Base-by-base conservation (phyloP, 1,284 basidiomycete genomes). In the Hypsizygus ulmarius region DNA sequence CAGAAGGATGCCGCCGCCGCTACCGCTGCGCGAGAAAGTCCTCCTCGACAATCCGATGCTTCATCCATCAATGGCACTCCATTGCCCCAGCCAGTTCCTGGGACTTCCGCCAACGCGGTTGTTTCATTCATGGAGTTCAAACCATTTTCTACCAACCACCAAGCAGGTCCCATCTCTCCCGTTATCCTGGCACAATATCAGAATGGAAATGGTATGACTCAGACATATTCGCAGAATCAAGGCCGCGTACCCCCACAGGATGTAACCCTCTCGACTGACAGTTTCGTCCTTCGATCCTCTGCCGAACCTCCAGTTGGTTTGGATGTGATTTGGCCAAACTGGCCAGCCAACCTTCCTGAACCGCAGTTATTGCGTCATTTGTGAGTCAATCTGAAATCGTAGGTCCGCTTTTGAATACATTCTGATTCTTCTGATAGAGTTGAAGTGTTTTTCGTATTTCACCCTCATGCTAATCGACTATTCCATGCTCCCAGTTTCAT, bases 381-480 rank as follows among this genome's bases (percentile, higher is more conserved):
- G 85, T 85, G 52, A 60, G 80, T 64, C n/a, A 43, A 43, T 19
- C 19, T n/a, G 8, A 28, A 28, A 30, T 28, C n/a, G n/a, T n/a
- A 38, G 36, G 35, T 19, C 32, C 19, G 19, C 41, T 46, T 32
- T 51, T 34, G 41, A 34, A 12, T 18, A 33, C 40, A 19, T 44
- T 39, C 38, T 29, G 39, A 46, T 54, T 27, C 41, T 42, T 19
- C 4, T 34, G 27, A 25, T 55, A 88, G 86, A 35, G 79, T 86
- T 34, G 83, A 87, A 32, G 74, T 81, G 0, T 90, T 87, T 63
- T 89, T 90, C 61, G 68, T 75, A 3, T 87, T 80, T 55, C 84
- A 87, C 53, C 84, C 84, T 5, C 81, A 87, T 56, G 81, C 84
- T 3, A 70, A 71, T 46, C 78, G 80, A 30, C 65, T 90, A 32